These are phyloP conservation scores for Kalmanozyma brasiliensis DNA, from an alignment of 1,284 basidiomycete genomes.

Conservation along the genomic window DNA sequence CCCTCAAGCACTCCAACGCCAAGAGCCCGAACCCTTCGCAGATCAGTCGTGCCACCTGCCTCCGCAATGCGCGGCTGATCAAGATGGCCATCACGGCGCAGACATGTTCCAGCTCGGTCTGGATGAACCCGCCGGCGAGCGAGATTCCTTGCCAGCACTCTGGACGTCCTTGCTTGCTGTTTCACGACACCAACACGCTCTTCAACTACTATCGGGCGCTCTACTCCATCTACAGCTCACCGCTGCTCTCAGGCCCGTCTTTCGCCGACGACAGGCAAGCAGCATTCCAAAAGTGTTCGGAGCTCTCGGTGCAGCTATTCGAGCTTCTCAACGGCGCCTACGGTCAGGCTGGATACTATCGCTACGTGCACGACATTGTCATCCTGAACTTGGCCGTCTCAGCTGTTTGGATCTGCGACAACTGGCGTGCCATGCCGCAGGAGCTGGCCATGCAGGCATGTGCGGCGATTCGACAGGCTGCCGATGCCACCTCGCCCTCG, in stretches of 20 bases:
- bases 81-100: slow-evolving; percentile 52
- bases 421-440: slow-evolving; percentile 52
- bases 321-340: slow-evolving; percentile 48
- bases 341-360: slow-evolving; percentile 45
- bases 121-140: slow-evolving; percentile 49
- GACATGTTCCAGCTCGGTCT: slow-evolving; percentile 31
- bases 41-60: slow-evolving; percentile 45
- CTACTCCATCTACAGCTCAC: slow-evolving; percentile 52
- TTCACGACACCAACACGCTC: slow-evolving; percentile 50
- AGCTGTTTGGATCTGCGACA: slow-evolving; percentile 52
- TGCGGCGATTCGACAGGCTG: slow-evolving; percentile 42
- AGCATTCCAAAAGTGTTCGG: slow-evolving; percentile 47
- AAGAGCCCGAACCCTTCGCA: slow-evolving; percentile 32
- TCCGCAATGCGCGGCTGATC: slow-evolving; percentile 49
- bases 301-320: slow-evolving; percentile 48
- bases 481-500: slow-evolving; percentile 44
- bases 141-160: slow-evolving; percentile 50
- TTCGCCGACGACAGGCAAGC: slow-evolving; percentile 43
- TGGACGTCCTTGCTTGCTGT: slow-evolving; percentile 45
- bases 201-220: slow-evolving; percentile 53
- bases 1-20: slow-evolving; percentile 42
- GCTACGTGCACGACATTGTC: slow-evolving; percentile 52
- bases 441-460: slow-evolving; percentile 43
- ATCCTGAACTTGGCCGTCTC: slow-evolving; percentile 52
- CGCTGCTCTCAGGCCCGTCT: slow-evolving; percentile 26